Conservation (phyloP, 495 filamentous ascomycete species). For the Aeminium ludgeri region DNA sequence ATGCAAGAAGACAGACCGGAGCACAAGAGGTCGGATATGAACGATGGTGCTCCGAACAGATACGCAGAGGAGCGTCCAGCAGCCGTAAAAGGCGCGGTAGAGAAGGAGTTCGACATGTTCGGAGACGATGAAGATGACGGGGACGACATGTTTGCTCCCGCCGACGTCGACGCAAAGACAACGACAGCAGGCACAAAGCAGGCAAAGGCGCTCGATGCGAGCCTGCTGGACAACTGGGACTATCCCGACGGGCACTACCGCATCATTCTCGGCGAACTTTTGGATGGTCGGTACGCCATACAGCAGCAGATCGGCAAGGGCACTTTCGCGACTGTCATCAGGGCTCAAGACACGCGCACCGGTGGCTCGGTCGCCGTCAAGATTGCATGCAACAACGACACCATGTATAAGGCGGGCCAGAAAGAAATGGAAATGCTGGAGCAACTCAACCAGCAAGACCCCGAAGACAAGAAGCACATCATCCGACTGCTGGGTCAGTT, state of each 20-base stretch:
- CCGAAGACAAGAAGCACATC: conserved; percentile 81
- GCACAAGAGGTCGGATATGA: conserved; percentile 41
- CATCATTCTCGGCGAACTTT: conserved; percentile 70
- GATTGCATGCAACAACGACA: conserved; percentile 87
- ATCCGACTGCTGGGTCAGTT: conserved; percentile 74
- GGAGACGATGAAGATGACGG: conserved; percentile 55
- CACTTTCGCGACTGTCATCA: conserved; percentile 91
- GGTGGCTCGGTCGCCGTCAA: conserved; percentile 71
- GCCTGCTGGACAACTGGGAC: conserved; percentile 84
- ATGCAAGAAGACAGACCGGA: conserved; percentile 76
- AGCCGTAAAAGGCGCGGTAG: not conserved
- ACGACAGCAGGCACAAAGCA: conserved; percentile 29
- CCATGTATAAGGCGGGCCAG: conserved; percentile 78
- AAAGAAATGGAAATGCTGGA: conserved; percentile 87
- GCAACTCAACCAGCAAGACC: conserved; percentile 65
- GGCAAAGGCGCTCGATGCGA: conserved; percentile 52
- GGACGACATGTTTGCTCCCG: conserved; percentile 72
- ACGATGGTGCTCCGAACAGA: not conserved
- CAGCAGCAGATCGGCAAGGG: conserved; percentile 78
- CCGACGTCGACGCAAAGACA: conserved; percentile 31
- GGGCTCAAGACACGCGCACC: conserved; percentile 62
- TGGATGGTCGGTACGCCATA: conserved; percentile 76
- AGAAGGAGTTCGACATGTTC: conserved; percentile 83
- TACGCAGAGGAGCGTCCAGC: not conserved
- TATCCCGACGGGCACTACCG: conserved; percentile 93